Conservation (phyloP, 495 filamentous ascomycete genomes). For the Pseudoneurospora amorphoporcata region DNA sequence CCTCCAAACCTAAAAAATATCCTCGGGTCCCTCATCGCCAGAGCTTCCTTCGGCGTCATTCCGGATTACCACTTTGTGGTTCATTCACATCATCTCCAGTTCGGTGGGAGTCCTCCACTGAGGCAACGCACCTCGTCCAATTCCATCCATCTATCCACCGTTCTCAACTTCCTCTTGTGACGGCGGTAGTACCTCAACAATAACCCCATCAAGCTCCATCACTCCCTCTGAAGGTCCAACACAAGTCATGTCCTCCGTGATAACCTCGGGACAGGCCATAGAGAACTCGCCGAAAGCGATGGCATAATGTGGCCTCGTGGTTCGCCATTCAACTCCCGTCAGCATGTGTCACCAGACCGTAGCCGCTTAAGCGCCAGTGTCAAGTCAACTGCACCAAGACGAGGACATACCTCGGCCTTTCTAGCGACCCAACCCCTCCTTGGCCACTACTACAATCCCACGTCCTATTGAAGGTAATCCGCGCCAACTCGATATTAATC, state of each 20-base stretch:
- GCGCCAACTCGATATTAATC: background rate
- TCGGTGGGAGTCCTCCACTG: background rate
- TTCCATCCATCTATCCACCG: background rate
- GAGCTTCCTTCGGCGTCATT: background rate
- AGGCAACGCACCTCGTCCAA: background rate
- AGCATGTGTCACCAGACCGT: background rate
- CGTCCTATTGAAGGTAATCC: background rate
- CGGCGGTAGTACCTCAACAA: background rate
- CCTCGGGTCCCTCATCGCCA: background rate
- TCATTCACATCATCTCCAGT: background rate
- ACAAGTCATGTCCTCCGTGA: constrained; percentile 1
- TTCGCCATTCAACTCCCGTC: background rate
- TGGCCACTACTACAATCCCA: background rate
- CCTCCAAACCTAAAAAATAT: background rate
- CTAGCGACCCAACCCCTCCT: background rate
- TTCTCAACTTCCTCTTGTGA: background rate
- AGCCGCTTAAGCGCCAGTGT: background rate
- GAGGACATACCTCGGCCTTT: background rate
- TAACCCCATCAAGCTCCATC: background rate
- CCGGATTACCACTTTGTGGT: background rate
- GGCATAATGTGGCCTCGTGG: background rate
- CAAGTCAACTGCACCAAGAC: background rate
- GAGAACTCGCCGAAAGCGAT: background rate
- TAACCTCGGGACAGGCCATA: background rate
- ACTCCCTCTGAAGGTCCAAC: background rate